phyloP scores from a whole-genome alignment of 2,329 filamentous ascomycete species.

The Neurospora sp. region DNA sequence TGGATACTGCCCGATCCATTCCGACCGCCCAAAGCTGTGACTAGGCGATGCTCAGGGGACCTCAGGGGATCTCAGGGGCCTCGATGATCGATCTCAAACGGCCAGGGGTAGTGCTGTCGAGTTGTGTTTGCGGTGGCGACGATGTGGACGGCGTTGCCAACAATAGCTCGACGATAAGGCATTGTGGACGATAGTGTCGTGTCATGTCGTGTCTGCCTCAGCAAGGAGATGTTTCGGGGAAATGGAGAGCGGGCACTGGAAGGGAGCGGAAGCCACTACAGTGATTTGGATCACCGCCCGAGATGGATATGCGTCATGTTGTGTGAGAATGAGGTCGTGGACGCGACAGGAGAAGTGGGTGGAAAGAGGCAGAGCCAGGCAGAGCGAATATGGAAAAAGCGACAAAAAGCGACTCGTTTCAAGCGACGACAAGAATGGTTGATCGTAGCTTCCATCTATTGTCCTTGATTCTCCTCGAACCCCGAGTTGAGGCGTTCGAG shows the following conservation, averaged over 20 bases:
- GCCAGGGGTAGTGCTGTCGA: background rate
- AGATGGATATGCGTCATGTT: background rate
- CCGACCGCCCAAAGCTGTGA: background rate
- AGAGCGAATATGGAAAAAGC: background rate
- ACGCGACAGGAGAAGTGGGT: background rate
- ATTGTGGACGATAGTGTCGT: background rate
- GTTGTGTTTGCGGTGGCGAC: background rate
- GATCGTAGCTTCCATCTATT: background rate
- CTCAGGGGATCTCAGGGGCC: background rate
- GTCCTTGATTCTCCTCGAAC: background rate
- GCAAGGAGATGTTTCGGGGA: background rate
- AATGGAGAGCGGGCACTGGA: background rate
- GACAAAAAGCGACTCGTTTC: background rate
- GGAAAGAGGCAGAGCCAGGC: background rate
- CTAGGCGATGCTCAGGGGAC: background rate
- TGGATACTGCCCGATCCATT: background rate
- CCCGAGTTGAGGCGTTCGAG: background rate
- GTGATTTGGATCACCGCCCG: background rate
- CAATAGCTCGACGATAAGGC: background rate
- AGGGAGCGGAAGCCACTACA: background rate
- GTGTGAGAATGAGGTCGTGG: background rate
- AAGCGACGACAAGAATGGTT: background rate
- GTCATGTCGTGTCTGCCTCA: background rate
- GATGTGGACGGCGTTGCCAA: background rate
- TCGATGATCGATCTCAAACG: background rate